A percentile compares a stretch with the other conserved stretches of the same genome.
Evolutionary conservation across 805 yeast genomes (phyloP).

Genomic region (Maudiozyma barnettii): DNA sequence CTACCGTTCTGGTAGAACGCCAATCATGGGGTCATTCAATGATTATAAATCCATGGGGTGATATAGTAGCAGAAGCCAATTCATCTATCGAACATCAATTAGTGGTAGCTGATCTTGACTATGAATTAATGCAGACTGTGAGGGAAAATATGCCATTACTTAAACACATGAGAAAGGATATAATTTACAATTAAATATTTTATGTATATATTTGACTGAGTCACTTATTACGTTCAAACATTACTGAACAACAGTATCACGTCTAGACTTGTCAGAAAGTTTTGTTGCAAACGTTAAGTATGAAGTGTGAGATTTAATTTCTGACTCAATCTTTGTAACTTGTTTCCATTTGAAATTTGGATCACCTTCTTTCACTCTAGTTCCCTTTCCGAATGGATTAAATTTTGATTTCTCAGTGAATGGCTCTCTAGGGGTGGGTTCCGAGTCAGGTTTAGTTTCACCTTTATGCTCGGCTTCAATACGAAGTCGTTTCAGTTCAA

Average conservation of each 20-base stretch:
- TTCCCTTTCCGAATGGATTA: slow-evolving; percentile 91
- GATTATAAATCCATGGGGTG: slow-evolving; percentile 90
- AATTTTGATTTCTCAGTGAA: slow-evolving; percentile 42
- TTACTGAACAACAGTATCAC: slow-evolving; percentile 5
- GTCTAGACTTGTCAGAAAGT: slow-evolving; percentile 21
- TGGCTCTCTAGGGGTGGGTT: slow-evolving; percentile 14
- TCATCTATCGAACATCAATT: slow-evolving; percentile 36
- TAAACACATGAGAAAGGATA: slow-evolving; percentile 53
- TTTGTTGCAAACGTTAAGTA: slow-evolving; percentile 81
- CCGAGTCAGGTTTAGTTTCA: slow-evolving; percentile 11
- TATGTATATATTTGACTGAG: background rate
- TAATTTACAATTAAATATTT: background rate
- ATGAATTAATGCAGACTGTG: slow-evolving; percentile 37
- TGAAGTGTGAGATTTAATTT: slow-evolving; percentile 88
- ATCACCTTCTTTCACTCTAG: slow-evolving; percentile 82
- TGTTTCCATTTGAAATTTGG: slow-evolving; percentile 66
- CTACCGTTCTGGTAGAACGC: too few species aligned
- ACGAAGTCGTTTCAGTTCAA: slow-evolving; percentile 43
- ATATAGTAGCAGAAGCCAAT: slow-evolving; percentile 47
- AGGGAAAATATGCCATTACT: slow-evolving; percentile 70
- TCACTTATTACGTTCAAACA: background rate
- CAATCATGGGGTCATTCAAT: slow-evolving; percentile 81
- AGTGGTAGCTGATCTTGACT: slow-evolving; percentile 60
- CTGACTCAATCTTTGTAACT: slow-evolving; percentile 76
- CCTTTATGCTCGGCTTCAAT: slow-evolving; percentile 19